Conservation (phyloP, 1,284 basidiomycete genomes). For the Garcileccinum viscosum region DNA sequence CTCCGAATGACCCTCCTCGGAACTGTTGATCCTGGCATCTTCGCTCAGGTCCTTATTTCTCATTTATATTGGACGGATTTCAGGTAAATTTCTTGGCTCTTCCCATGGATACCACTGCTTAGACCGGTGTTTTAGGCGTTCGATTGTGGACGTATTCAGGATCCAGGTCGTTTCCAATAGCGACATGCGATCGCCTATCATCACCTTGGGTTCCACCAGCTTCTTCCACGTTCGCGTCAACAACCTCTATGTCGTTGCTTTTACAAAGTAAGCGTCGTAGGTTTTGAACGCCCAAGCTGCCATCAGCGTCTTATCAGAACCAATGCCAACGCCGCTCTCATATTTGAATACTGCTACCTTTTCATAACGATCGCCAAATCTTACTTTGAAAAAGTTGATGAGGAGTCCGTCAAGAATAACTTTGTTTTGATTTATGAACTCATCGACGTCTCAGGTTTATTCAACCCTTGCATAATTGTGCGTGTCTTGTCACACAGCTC, state of each 20-base stretch:
- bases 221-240: conserved; percentile 97
- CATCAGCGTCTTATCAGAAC: conserved; percentile 59
- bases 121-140: conserved; percentile 64
- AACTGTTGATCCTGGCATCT: conserved; percentile 16
- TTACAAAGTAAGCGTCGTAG: conserved; percentile 79
- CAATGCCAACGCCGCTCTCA: conserved; percentile 96
- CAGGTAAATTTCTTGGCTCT: conserved; percentile 64
- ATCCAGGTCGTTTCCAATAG: conserved; percentile 98
- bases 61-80: conserved; percentile 91
- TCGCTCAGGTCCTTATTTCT: conserved; percentile 85
- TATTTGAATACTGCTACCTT: conserved; percentile 97
- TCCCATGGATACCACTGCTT: neutral
- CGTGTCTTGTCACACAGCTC: conserved; percentile 8
- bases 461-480: conserved; percentile 2
- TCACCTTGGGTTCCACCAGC: conserved; percentile 95
- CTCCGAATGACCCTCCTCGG: neutral
- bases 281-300: neutral
- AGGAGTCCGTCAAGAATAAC: conserved; percentile 98
- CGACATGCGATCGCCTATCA: conserved; percentile 95
- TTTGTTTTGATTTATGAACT: conserved; percentile 97
- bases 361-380: conserved; percentile 93
- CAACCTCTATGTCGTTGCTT: conserved; percentile 93
- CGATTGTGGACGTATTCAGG: conserved; percentile 96
- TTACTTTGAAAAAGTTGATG: conserved; percentile 98
- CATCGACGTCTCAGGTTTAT: conserved; percentile 45